Base-by-base conservation (phyloP, 208 protist genomes). In the Trichomonas gallinae region DNA sequence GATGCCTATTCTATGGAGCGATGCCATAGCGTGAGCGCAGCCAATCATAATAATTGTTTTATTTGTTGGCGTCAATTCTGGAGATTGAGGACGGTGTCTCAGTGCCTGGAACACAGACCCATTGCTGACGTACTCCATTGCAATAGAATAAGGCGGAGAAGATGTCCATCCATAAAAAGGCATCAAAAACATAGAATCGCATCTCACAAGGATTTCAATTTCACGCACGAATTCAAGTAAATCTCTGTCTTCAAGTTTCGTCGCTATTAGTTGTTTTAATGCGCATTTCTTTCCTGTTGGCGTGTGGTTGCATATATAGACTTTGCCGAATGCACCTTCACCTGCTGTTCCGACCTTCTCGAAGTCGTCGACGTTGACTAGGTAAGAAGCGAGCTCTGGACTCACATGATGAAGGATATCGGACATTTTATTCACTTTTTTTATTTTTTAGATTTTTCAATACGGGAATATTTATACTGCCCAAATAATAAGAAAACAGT, bases 31-130 rank as follows among this genome's bases (percentile, higher is more conserved):
- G 17, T 93, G 17, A 0, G 44, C 40, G 6, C 13, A 38, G 2
- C 87, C 87, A 36, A 93, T 42, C 8, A 44, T 44, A 93, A 93
- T 93, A 38, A 93, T 93, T 93, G 87, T 93, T 93, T 93, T 93
- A 34, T 93, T 42, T 2, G 87, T 93, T 48, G n/a, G n/a, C 17
- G 87, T 93, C 10, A 93, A 58, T 38, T 23, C 0, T 51, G 87
- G 87, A 9, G 87, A 23, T 38, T 38, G 13, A 26, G 42, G 42
- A 34, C 87, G 40, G 38, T 93, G 87, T 40, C 87, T 23, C 8
- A 93, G 26, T 38, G 87, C 87, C n/a, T 51, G 15, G 15, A 93
- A 93, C n/a, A 93, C 11, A 15, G 87, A 93, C 36, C 87, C 87
- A 15, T 93, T 93, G 42, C 40, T 42, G 46, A 93, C 51, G 36